These are phyloP conservation scores for Pharus latifolius DNA, from an alignment of 176 grass and related monocot genomes.

Conservation along the genomic window DNA sequence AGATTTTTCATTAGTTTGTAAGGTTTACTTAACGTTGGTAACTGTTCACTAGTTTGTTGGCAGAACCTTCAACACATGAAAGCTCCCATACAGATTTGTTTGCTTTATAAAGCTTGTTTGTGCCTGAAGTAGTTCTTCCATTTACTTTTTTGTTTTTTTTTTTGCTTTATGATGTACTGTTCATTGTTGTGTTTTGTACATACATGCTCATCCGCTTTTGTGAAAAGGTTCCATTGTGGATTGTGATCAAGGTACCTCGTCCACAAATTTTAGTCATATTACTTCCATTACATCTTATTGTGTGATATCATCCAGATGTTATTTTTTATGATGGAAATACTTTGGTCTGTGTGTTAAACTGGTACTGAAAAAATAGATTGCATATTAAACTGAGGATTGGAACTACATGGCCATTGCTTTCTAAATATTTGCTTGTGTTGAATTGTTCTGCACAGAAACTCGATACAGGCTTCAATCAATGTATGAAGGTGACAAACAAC, in stretches of 20 bases:
- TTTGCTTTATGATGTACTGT: no score
- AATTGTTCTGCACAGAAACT: constrained; percentile 36
- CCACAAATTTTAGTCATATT: neutral
- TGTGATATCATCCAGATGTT: neutral
- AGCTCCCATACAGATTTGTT: neutral
- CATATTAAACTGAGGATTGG: neutral
- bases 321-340: neutral
- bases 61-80: no score
- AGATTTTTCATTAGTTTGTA: no score
- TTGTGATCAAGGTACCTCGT: neutral
- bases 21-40: no score
- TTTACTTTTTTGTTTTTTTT: constrained; percentile 9
- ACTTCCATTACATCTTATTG: neutral
- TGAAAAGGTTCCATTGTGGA: neutral
- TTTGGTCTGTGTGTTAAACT: neutral
- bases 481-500: constrained; percentile 77
- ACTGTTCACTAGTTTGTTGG: no score
- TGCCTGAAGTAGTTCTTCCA: neutral
- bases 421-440: neutral
- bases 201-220: neutral
- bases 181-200: no score
- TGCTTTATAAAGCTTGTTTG: neutral
- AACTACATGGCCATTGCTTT: neutral
- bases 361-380: neutral
- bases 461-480: constrained; percentile 59